Evolutionary conservation across 768 basidiomycete genomes (phyloP), one percentile per base, ranked within the genome.

Genomic region (Krasilnikovozyma curviuscula): DNA sequence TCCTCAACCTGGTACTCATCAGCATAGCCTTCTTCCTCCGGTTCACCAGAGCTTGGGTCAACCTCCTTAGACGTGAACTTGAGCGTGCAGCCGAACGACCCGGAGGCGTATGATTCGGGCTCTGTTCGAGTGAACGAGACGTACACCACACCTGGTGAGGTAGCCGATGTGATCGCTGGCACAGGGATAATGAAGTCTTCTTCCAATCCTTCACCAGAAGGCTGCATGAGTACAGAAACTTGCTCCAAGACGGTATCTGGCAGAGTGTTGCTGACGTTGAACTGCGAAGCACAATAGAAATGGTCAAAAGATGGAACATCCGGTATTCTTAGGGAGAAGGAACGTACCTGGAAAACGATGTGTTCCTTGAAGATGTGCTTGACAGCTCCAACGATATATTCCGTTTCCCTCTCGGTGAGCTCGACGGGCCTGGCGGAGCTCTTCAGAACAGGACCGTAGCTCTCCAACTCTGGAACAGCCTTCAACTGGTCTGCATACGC

Each of bases 1-100:
- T 97, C 93, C 64, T 98, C 93, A 35, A 95, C 69, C 64, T 85
- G 83, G 66, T 98, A 98, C 66, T 97, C 91, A 68, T 97, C 93
- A 61, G 88, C 83, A 64, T 97, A 98, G n/a, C 93, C 93, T 46
- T 93, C 89, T 55, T 83, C 85, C 66, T 98, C 93, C 8, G 93
- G 93, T 59, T 83, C 78, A 21, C 89, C 89, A 13, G 83, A 89
- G 38, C 81, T 73, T 12, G 93, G 93, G 65, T 98, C 93, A 16
- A 97, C 74, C 62, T 98, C 93, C 66, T 97, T 98, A 69, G 83
- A 89, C 57, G 89, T 69, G 61, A 93, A 98, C 65, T 85, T 86
- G 64, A 98, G 77, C 8, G 78, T 74, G 61, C 86, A 93, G 53
- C 74, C 73, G 75, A 95, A 95, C 16, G 85, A 83, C 7, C 78